A percentile compares a stretch with the other conserved stretches of the same genome.
phyloP scores from a whole-genome alignment of 352 stramenopile genomes.

The Phytophthora rubi region DNA sequence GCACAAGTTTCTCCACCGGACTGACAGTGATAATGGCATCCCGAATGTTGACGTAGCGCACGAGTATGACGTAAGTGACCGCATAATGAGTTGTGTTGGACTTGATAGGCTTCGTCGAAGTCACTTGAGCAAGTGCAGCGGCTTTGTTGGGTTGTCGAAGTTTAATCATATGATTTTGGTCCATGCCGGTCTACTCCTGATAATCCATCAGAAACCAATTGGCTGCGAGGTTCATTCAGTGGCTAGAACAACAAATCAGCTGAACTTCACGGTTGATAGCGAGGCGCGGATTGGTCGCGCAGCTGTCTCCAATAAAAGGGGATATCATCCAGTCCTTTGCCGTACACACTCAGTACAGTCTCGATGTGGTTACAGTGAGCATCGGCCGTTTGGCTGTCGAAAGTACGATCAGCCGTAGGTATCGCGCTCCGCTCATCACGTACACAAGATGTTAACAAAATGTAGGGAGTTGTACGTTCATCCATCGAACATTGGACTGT shows the following conservation, averaged over 20 bases:
- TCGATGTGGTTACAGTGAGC: neutral
- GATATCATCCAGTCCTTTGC: neutral
- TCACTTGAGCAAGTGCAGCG: neutral
- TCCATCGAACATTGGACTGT: no score
- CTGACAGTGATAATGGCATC: conserved; percentile 2
- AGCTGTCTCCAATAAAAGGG: neutral
- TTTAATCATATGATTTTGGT: no score
- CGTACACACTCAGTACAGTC: neutral
- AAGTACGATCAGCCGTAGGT: no score
- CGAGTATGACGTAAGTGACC: conserved; percentile 5
- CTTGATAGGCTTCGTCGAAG: conserved; percentile 9
- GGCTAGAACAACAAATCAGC: neutral
- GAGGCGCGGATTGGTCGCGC: neutral
- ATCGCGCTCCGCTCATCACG: no score
- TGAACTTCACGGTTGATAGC: neutral
- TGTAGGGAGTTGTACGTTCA: no score
- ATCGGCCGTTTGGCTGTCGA: neutral
- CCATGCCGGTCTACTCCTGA: no score
- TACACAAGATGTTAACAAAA: no score
- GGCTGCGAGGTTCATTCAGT: neutral
- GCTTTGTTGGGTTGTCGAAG: no score
- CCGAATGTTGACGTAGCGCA: conserved; percentile 14
- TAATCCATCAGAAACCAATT: no score
- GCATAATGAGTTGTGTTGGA: conserved; percentile 4
- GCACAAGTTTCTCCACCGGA: neutral